Conservation (phyloP, 139 green algal genomes). For the Desmodesmus armatus region DNA sequence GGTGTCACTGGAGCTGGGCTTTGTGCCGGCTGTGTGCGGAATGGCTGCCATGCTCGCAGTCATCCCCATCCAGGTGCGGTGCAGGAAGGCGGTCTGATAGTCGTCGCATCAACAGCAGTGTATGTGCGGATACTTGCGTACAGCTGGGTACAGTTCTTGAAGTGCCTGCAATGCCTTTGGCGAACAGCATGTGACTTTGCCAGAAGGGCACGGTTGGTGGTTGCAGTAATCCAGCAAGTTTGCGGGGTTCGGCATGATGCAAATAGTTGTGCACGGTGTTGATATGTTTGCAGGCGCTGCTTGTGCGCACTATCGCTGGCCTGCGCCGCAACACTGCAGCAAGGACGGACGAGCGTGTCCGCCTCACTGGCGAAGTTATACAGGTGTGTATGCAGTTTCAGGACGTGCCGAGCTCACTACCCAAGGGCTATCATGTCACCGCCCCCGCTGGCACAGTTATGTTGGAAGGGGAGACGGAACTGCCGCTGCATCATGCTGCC, state of each 20-base stretch:
- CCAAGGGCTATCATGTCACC: too few species aligned
- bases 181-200: neutral
- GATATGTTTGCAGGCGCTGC: slow-evolving; percentile 52
- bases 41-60: slow-evolving; percentile 69
- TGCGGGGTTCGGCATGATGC: slow-evolving; percentile 68
- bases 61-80: slow-evolving; percentile 77
- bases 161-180: too few species aligned
- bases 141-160: too few species aligned
- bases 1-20: slow-evolving; percentile 77
- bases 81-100: too few species aligned
- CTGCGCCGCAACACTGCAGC: slow-evolving; percentile 55
- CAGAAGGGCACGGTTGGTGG: neutral
- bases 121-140: too few species aligned
- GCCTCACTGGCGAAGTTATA: slow-evolving; percentile 74
- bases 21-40: slow-evolving; percentile 72
- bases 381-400: slow-evolving; percentile 15
- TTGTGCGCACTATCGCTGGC: slow-evolving; percentile 69
- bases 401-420: too few species aligned
- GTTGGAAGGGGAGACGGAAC: too few species aligned
- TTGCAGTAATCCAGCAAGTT: slow-evolving; percentile 20
- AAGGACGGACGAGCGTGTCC: slow-evolving; percentile 84
- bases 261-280: neutral
- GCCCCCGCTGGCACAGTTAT: too few species aligned
- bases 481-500: too few species aligned
- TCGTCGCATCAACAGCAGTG: too few species aligned